Base-by-base conservation (phyloP, 2,329 filamentous ascomycete genomes). In the Botryotinia narcissicola region DNA sequence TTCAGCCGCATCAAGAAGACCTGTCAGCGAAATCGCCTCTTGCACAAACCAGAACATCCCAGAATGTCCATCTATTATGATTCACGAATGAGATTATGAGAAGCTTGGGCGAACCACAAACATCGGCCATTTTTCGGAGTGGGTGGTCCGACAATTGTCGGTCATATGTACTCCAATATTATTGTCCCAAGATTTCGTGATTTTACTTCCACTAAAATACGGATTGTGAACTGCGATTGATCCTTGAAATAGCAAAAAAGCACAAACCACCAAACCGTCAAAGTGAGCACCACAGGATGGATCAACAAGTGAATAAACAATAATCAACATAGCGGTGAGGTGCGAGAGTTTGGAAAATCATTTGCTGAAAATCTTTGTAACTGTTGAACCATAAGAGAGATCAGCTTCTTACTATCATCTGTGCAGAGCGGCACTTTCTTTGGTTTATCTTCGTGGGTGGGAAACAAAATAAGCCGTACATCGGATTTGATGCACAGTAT, bases 241-340 rank as follows among this genome's bases (percentile, higher is more conserved):
- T 54, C 46, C 46, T 32, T 48, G 42, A 66, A 66, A 22, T 32
- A 66, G 29, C 35, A n/a, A 37, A 37, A 40, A 40, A 37, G 44
- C 44, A 67, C 64, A 54, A 67, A 40, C 46, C 35, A 54, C 22
- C 22, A 54, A 37, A 51, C 25, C 16, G 35, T 20, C 63, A 51
- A 54, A 51, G 46, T 51, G 46, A 66, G 63, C 44, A 54, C 44
- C 44, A 67, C 44, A 12, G 63, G 63, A 67, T 35, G 32, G 44
- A 67, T 67, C 63, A 67, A 37, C 63, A 37, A 66, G 42, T 37
- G 44, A 37, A 48, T 32, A 40, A 37, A 37, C 59, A 61, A 25
- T 61, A 25, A 25, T 66, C 63, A 67, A 67, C 63, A 37, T 67
- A 44, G 64, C 64, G 64, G 64, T 67, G 64, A 67, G 64, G 57